Conservation (phyloP, 192 early-diverging fungal genomes). For the Pilaira anomala region DNA sequence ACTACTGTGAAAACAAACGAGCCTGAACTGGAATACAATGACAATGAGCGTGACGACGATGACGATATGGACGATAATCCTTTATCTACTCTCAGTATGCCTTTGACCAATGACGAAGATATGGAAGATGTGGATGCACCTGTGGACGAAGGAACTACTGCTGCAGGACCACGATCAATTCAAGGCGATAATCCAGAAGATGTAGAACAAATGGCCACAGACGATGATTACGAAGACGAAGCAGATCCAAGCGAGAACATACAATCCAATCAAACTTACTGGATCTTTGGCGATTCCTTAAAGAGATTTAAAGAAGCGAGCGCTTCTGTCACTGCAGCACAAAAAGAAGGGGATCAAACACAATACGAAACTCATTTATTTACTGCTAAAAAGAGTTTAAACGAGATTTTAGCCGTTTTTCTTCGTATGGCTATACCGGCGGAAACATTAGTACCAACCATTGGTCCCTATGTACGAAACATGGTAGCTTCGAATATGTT, state of each 20-base stretch:
- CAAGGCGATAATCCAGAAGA: slow-evolving; percentile 6
- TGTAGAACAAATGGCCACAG: background rate
- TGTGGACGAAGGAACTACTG: too few relatives aligned
- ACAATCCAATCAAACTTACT: slow-evolving; percentile 33
- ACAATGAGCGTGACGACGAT: background rate
- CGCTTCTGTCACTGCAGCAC: background rate
- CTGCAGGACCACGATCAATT: background rate
- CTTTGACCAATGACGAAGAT: slow-evolving; percentile 1
- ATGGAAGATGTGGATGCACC: background rate
- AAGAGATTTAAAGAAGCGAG: slow-evolving; percentile 28
- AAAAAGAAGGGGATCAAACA: background rate
- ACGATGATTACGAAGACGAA: background rate
- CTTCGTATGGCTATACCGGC: slow-evolving; percentile 30
- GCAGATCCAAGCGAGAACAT: background rate
- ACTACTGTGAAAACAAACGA: background rate
- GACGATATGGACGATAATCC: background rate
- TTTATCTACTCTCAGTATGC: background rate
- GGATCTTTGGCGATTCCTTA: slow-evolving; percentile 38
- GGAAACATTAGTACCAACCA: slow-evolving; percentile 24
- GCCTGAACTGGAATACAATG: background rate
- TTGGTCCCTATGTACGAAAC: slow-evolving; percentile 23
- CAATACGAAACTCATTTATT: slow-evolving; percentile 23
- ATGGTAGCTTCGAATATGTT: background rate
- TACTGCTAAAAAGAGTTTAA: slow-evolving; percentile 27
- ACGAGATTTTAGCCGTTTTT: slow-evolving; percentile 30